phyloP scores from a whole-genome alignment of 768 basidiomycete genomes.

The Serendipita sp. region DNA sequence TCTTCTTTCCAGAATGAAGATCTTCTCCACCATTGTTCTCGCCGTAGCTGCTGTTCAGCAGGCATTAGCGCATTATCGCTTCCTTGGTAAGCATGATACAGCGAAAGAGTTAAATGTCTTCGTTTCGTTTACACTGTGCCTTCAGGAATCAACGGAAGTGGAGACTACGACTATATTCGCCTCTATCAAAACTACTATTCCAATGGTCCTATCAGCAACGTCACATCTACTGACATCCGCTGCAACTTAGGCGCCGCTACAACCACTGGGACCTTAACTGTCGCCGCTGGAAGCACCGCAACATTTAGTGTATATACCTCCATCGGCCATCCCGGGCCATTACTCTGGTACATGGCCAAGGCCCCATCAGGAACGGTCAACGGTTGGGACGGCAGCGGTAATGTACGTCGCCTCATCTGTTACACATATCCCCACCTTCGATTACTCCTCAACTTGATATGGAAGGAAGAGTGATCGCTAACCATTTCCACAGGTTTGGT shows the following conservation, averaged over 20 bases:
- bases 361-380: not conserved
- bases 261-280: slow-evolving; percentile 6
- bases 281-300: not conserved
- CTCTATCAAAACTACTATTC: not conserved
- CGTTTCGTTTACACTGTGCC: not conserved
- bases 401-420: not conserved
- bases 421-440: no score
- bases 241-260: slow-evolving; percentile 4
- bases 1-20: not conserved
- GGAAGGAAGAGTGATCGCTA: no score
- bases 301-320: not conserved
- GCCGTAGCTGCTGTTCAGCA: not conserved
- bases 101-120: not conserved
- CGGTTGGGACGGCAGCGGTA: slow-evolving; percentile 4
- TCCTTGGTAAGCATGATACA: not conserved
- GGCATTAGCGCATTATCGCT: not conserved
- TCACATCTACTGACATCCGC: slow-evolving; percentile 3
- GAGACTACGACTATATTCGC: not conserved
- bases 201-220: not conserved
- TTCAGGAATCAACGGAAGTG: slow-evolving; percentile 1
- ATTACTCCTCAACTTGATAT: no score
- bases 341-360: slow-evolving; percentile 5
- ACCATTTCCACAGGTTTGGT: not conserved
- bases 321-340: slow-evolving; percentile 8
- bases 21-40: not conserved